Percentiles rank a stretch among this genome's conserved stretches.
Conservation (phyloP, 495 filamentous ascomycete species). For the Podospora pseudopauciseta region DNA sequence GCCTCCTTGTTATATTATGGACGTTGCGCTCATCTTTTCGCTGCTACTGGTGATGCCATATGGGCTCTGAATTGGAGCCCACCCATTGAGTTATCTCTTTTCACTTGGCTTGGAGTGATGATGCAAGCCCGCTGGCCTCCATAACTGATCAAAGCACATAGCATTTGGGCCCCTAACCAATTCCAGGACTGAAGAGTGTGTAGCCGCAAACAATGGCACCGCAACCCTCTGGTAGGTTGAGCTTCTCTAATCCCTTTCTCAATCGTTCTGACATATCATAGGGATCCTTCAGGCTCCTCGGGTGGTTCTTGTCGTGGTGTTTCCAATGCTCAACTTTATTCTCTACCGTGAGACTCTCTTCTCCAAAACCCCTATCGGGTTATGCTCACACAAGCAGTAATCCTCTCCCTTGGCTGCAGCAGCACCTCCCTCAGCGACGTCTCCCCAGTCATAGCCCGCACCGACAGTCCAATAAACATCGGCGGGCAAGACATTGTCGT, state of each 20-base stretch:
- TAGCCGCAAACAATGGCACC: conserved; percentile 7
- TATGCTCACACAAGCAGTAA: conserved; percentile 14
- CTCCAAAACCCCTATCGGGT: not conserved
- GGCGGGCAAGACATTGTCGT: conserved; percentile 14
- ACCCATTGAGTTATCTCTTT: not conserved
- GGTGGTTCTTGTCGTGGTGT: conserved; percentile 23
- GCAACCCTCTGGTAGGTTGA: conserved; percentile 16
- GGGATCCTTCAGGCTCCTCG: conserved; percentile 29
- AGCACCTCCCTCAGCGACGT: conserved; percentile 20
- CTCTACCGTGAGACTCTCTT: conserved; percentile 19
- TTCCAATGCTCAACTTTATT: conserved; percentile 25
- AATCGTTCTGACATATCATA: conserved; percentile 3
- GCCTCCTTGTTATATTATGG: not conserved
- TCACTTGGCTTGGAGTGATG: not conserved
- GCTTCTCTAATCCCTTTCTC: not conserved
- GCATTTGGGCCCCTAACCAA: not conserved
- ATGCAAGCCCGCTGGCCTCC: conserved; percentile 8
- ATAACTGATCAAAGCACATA: not conserved
- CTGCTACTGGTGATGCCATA: conserved; percentile 12
- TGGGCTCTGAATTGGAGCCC: not conserved
- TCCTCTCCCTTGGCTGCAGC: conserved; percentile 24
- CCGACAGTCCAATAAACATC: conserved; percentile 18
- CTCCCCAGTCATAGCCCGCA: conserved; percentile 21
- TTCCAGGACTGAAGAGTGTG: not conserved
- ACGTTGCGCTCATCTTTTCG: not conserved